Conservation (phyloP, 2,329 filamentous ascomycete genomes). For the Clonostachys chloroleuca region DNA sequence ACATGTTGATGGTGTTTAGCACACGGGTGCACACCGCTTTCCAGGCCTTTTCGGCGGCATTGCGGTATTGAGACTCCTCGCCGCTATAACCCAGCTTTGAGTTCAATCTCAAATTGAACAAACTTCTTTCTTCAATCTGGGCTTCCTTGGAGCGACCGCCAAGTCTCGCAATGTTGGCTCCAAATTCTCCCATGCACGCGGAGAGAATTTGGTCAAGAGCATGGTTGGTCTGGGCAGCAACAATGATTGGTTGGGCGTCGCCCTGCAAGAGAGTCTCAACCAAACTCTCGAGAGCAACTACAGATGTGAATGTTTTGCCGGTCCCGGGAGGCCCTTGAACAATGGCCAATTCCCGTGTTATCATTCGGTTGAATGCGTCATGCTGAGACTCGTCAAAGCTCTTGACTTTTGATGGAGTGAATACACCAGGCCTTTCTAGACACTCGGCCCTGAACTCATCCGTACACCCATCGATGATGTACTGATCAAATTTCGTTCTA, state of each 20-base stretch:
- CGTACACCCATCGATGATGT: constrained; percentile 47
- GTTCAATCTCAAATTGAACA: constrained; percentile 54
- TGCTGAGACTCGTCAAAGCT: constrained; percentile 69
- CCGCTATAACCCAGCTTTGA: constrained; percentile 5
- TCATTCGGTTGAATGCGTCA: constrained; percentile 61
- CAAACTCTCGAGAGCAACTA: constrained; percentile 52
- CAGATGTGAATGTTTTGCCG: constrained; percentile 77
- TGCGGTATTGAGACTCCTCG: neutral
- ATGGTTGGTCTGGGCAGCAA: constrained; percentile 87
- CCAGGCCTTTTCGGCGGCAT: neutral
- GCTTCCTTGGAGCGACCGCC: constrained; percentile 67
- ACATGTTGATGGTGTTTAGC: neutral
- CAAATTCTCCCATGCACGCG: constrained; percentile 48
- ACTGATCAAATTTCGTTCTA: constrained; percentile 56
- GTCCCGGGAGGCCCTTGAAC: constrained; percentile 77
- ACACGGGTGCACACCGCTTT: neutral
- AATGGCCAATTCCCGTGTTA: constrained; percentile 69
- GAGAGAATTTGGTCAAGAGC: constrained; percentile 78
- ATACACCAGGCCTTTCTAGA: constrained; percentile 8
- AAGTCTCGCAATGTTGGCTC: constrained; percentile 49
- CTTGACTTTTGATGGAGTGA: constrained; percentile 9
- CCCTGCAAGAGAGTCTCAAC: constrained; percentile 48
- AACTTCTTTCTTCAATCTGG: constrained; percentile 59
- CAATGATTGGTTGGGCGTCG: constrained; percentile 58
- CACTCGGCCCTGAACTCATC: constrained; percentile 20